Percentiles rank a stretch among this genome's conserved stretches.
Evolutionary conservation across 1,284 basidiomycete genomes (phyloP).

Genomic region (Papiliotrema fonsecae): DNA sequence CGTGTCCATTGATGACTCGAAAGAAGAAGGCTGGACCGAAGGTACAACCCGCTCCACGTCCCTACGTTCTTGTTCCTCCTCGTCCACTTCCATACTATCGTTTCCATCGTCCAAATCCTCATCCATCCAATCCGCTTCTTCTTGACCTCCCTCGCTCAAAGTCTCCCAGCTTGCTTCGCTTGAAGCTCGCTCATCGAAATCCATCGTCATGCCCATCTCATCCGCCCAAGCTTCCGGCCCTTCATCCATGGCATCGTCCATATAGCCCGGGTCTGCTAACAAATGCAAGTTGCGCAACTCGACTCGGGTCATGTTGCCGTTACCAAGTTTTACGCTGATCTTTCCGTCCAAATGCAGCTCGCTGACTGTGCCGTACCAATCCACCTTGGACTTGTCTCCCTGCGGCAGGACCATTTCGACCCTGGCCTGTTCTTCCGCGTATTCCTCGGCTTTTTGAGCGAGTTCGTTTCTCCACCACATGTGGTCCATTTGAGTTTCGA

Average conservation of each 20-base stretch:
- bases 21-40: neutral
- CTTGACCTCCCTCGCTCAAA: conserved; percentile 7
- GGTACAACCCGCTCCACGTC: conserved; percentile 11
- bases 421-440: neutral
- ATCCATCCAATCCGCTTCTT: conserved; percentile 2
- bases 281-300: conserved; percentile 22
- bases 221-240: conserved; percentile 11
- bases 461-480: conserved; percentile 16
- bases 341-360: conserved; percentile 46
- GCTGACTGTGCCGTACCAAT: conserved; percentile 51
- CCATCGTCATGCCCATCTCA: conserved; percentile 2
- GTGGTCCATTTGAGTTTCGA: conserved; percentile 23
- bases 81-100: conserved; percentile 1
- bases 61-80: conserved; percentile 2
- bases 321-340: conserved; percentile 40
- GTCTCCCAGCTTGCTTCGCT: conserved; percentile 32
- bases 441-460: conserved; percentile 14
- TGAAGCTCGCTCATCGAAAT: conserved; percentile 19
- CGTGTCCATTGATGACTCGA: neutral
- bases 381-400: conserved; percentile 26
- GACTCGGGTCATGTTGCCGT: conserved; percentile 20
- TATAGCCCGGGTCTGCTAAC: conserved; percentile 21
- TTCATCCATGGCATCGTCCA: conserved; percentile 14
- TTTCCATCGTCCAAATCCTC: neutral
- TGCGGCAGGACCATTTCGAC: neutral